Evolutionary conservation across 106 monocot genomes (phyloP).

Genomic region (Dendrobium nobile): DNA sequence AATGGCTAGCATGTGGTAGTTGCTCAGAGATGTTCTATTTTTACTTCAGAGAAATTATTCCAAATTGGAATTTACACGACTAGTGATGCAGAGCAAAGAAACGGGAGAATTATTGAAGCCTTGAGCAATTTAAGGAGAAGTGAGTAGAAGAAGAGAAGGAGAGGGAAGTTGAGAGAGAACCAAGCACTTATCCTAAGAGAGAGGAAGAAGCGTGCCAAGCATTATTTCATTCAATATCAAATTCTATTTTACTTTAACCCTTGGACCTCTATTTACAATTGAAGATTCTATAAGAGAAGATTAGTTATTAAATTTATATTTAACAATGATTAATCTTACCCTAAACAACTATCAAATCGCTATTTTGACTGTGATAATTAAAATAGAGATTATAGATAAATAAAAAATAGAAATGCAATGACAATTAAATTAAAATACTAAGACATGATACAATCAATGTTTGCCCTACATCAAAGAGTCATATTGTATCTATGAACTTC

Average conservation of each 20-base stretch:
- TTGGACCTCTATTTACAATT: neutral
- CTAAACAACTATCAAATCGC: neutral
- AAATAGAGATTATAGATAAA: neutral
- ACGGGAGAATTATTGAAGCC: neutral
- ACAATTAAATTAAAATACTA: no score
- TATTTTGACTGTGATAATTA: neutral
- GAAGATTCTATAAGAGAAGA: neutral
- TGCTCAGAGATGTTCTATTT: neutral
- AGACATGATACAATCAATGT: no score
- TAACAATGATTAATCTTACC: neutral
- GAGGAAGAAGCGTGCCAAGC: neutral
- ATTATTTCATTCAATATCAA: neutral
- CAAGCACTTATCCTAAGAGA: neutral
- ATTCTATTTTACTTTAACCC: neutral
- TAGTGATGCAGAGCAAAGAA: neutral
- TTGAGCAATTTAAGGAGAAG: neutral
- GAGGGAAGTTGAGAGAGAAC: neutral
- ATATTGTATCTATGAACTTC: neutral
- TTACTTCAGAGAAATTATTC: neutral
- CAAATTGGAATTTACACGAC: neutral
- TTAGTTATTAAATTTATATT: neutral
- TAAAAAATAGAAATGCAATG: no score
- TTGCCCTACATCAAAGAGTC: no score
- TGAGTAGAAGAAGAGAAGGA: neutral
- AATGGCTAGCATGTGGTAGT: neutral